Conservation (phyloP, 2,329 filamentous ascomycete species). For the Macrophomina pseudophaseolina region DNA sequence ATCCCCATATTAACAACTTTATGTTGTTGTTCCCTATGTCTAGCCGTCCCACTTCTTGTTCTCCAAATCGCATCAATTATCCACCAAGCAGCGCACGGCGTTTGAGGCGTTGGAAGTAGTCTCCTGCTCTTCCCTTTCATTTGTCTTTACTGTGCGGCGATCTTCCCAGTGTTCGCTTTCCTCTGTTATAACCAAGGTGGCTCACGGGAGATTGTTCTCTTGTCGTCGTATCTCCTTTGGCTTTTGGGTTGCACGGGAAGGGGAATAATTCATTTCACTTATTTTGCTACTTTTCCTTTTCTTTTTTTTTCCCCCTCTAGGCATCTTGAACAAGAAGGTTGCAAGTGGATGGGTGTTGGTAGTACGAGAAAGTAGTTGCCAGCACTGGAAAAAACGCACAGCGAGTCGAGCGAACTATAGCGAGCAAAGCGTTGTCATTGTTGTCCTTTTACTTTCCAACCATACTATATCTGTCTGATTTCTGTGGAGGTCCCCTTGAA, state of each 20-base stretch:
- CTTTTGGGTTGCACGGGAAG: slow-evolving; percentile 11
- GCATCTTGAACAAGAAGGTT: slow-evolving; percentile 12
- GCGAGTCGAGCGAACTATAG: slow-evolving; percentile 7
- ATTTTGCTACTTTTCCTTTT: background rate
- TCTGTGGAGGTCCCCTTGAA: background rate
- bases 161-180: background rate
- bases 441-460: background rate
- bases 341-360: slow-evolving; percentile 7
- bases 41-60: slow-evolving; percentile 3
- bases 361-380: slow-evolving; percentile 7
- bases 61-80: slow-evolving; percentile 21
- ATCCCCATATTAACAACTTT: slow-evolving; percentile 14
- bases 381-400: slow-evolving; percentile 12
- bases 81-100: slow-evolving; percentile 22
- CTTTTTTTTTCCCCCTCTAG: background rate
- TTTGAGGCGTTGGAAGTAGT: slow-evolving; percentile 23
- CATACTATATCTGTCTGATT: background rate
- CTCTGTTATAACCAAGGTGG: slow-evolving; percentile 3
- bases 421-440: slow-evolving; percentile 15
- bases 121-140: slow-evolving; percentile 20
- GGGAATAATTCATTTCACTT: background rate
- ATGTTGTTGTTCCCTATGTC: slow-evolving; percentile 22
- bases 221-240: slow-evolving; percentile 1
- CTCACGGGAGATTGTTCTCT: background rate
- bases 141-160: slow-evolving; percentile 8